Conservation (phyloP, 441 rosid genomes). For the Corymbia calophylla region DNA sequence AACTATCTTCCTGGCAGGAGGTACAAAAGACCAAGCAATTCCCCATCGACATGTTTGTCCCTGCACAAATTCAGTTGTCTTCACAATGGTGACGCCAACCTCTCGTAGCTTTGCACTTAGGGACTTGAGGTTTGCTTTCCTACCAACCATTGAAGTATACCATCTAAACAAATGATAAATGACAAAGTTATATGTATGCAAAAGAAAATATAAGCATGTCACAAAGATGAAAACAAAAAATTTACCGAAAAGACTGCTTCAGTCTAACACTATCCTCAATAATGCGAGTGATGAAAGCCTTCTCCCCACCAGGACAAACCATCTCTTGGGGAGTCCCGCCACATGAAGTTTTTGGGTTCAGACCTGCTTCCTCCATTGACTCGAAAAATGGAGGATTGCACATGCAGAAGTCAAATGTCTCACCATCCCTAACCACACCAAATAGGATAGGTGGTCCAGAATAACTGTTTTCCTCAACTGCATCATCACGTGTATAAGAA, state of each 20-base stretch:
- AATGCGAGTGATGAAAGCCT: slow-evolving; percentile 64
- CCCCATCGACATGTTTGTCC: slow-evolving; percentile 97
- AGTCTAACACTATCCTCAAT: slow-evolving; percentile 67
- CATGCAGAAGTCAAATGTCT: slow-evolving; percentile 93
- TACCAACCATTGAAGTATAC: slow-evolving; percentile 94
- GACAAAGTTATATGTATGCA: not conserved
- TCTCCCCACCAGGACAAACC: slow-evolving; percentile 93
- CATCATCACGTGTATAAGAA: slow-evolving; percentile 10
- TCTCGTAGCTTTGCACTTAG: slow-evolving; percentile 69
- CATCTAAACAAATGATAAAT: slow-evolving; percentile 34
- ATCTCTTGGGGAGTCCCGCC: slow-evolving; percentile 90
- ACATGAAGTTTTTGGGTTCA: slow-evolving; percentile 88
- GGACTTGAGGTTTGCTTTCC: slow-evolving; percentile 72
- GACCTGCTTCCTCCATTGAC: slow-evolving; percentile 73
- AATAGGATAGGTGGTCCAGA: slow-evolving; percentile 46
- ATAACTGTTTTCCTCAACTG: slow-evolving; percentile 19
- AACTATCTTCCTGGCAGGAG: slow-evolving; percentile 54
- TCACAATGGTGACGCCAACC: slow-evolving; percentile 67
- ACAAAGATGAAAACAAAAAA: not conserved
- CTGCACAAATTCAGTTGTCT: slow-evolving; percentile 88
- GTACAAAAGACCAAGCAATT: slow-evolving; percentile 87
- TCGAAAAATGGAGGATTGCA: slow-evolving; percentile 96
- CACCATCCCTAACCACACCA: slow-evolving; percentile 59
- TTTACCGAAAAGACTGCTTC: slow-evolving; percentile 61
- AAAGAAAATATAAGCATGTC: not conserved